Base-by-base conservation (phyloP, 139 green algal species). In the Tetradesmus obliquus region DNA sequence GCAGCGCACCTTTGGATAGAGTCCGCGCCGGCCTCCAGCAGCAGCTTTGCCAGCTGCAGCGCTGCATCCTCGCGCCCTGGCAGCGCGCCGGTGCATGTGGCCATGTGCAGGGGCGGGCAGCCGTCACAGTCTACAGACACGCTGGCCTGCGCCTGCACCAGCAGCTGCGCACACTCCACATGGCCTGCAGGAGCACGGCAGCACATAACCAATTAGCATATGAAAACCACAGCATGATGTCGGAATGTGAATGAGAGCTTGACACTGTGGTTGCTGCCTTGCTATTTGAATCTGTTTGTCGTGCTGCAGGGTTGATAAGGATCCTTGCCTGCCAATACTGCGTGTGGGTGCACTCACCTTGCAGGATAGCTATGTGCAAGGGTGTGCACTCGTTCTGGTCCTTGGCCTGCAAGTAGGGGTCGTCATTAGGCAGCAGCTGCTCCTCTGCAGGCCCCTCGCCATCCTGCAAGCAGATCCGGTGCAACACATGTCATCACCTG, bases 331-430 rank as follows among this genome's bases (percentile, higher is more conserved):
- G 17, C 17, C 8, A 19, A 24, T 13, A 76, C 15, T 20, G 1
- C 53, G 7, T 82, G n/a, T 54, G n/a, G 3, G 83, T 55, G 8
- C 82, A 15, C 84, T n/a, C 55, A 95, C 97, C 96, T 55, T 96
- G 93, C 6, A 99, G 91, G 24, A 98, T 91, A 45, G 97, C 96
- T 1, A 99, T 72, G 93, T 99, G 97, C 79, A 99, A 87, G 0
- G 97, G 96, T 13, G 97, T 98, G 88, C 94, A 97, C 1, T 92
- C 90, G 22, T 96, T 86, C 1, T 82, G 76, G 82, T 98, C 97
- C 45, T 92, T 93, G 3, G 82, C 62, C 82, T 96, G 92, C 3
- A 97, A 45, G 86, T 84, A 84, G n/a, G 69, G 86, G 71, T 90
- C 86, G 58, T 72, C 53, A n/a, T 45, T n/a, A 5, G 86, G 71